These are phyloP conservation scores for Ogataea sp. DNA, from an alignment of 805 yeast genomes.

Conservation along the genomic window DNA sequence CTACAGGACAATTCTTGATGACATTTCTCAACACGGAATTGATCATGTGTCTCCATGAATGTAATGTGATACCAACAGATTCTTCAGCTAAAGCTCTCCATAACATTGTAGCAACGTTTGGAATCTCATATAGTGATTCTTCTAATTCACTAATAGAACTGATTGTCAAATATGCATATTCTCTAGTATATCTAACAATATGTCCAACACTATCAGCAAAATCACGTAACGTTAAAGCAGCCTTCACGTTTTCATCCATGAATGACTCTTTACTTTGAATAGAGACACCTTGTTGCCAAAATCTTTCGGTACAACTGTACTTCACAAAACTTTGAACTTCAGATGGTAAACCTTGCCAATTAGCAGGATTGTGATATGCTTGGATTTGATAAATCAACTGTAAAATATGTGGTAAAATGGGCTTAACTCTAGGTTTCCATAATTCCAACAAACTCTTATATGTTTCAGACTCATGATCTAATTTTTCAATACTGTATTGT, in stretches of 20 bases:
- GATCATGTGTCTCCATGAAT: constrained; percentile 96
- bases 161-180: constrained; percentile 84
- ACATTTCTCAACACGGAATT: constrained; percentile 82
- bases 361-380: constrained; percentile 88
- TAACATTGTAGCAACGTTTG: constrained; percentile 64
- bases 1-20: constrained; percentile 80
- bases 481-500: constrained; percentile 90
- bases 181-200: constrained; percentile 89
- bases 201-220: constrained; percentile 98
- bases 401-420: constrained; percentile 84
- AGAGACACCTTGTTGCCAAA: constrained; percentile 98
- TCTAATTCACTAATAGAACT: constrained; percentile 88
- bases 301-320: constrained; percentile 83
- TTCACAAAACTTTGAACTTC: constrained; percentile 91
- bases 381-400: constrained; percentile 86
- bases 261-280: constrained; percentile 91
- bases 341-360: constrained; percentile 81
- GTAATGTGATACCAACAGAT: constrained; percentile 79
- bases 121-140: constrained; percentile 80
- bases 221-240: constrained; percentile 88
- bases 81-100: constrained; percentile 87
- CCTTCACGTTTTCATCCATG: constrained; percentile 88
- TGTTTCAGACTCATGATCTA: constrained; percentile 71
- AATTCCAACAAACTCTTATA: constrained; percentile 59
- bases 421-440: constrained; percentile 92